A percentile compares a stretch with the other conserved stretches of the same genome.
Conservation (phyloP, 495 filamentous ascomycete species). For the Penicillium argentinense region DNA sequence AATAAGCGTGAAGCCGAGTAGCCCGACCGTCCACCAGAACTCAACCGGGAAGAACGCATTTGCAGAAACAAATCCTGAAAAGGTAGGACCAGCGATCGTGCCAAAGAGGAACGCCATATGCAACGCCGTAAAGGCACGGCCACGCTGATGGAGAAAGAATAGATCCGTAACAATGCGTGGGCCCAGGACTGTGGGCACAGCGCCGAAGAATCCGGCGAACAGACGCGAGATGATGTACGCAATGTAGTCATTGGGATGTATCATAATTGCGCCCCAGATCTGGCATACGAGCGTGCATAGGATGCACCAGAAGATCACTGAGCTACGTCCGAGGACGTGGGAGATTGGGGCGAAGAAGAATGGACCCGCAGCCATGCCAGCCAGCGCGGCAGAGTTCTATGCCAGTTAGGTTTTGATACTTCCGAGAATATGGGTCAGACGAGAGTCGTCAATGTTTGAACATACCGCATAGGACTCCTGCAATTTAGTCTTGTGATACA, state of each 20-base stretch:
- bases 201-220: constrained; percentile 42
- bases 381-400: constrained; percentile 41
- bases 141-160: constrained; percentile 49
- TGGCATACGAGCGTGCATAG: constrained; percentile 32
- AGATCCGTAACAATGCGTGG: constrained; percentile 42
- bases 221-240: constrained; percentile 45
- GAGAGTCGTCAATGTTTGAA: no score
- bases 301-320: constrained; percentile 46
- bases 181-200: constrained; percentile 39
- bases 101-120: constrained; percentile 43
- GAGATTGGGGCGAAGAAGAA: constrained; percentile 44
- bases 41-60: constrained; percentile 41
- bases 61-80: constrained; percentile 46
- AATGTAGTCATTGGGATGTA: constrained; percentile 38
- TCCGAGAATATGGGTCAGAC: no score
- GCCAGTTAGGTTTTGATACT: constrained; percentile 9
- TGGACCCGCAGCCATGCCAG: constrained; percentile 42
- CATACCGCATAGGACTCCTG: constrained; percentile 29
- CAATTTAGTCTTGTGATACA: constrained; percentile 28
- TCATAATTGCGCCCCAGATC: constrained; percentile 47
- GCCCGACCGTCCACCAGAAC: constrained; percentile 53
- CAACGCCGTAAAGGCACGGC: constrained; percentile 44
- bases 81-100: constrained; percentile 41
- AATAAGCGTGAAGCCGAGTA: constrained; percentile 39
- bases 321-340: constrained; percentile 38